Base-by-base conservation (phyloP, 2,329 filamentous ascomycete genomes). In the Pseudogymnoascus sp. region DNA sequence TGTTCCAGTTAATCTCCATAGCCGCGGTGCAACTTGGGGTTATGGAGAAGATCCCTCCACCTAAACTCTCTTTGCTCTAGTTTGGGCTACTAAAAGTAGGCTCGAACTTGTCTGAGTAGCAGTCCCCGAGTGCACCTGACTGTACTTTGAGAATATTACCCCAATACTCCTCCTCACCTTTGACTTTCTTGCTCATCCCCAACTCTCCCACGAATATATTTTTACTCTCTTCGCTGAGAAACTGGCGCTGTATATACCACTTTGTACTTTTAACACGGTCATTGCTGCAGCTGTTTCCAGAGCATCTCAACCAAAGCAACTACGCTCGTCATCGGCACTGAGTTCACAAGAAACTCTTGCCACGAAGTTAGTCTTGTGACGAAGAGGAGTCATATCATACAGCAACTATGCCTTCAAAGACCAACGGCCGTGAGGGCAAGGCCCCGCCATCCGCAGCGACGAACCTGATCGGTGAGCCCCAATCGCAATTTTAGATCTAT, bases 361-460 rank as follows among this genome's bases (percentile, higher is more conserved):
- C 28, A 53, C 47, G 28, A 35, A 53, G 47, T 35, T 53, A 53
- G 28, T 53, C 28, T 53, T 53, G 28, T 53, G 47, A 53, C 47
- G 25, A 33, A 53, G 15, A 53, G 47, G 47, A 53, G 28, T 53
- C 28, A 6, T 1, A 33, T 30, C 12, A 8, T 64, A 12, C 15
- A 25, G 11, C 57, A 58, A 28, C 14, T n/a, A 87, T 87, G 84
- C 82, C 83, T 62, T 81, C 83, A 62, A 85, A 85, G 71, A 80
- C 74, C 64, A 77, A 80, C 69, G 80, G 80, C 59, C 76, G 79
- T 64, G 78, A 79, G 70, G 80, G 69, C 77, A 93, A 89, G 79
- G 84, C 88, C 79, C 88, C 90, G 69, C 84, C 92, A 63, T 91
- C 91, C 61, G 89, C 86, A 65, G 92, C 92, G 47, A 92, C 90